Percentiles rank a stretch among this genome's conserved stretches.
Conservation (phyloP, 441 rosid species). For the Corymbia calophylla region DNA sequence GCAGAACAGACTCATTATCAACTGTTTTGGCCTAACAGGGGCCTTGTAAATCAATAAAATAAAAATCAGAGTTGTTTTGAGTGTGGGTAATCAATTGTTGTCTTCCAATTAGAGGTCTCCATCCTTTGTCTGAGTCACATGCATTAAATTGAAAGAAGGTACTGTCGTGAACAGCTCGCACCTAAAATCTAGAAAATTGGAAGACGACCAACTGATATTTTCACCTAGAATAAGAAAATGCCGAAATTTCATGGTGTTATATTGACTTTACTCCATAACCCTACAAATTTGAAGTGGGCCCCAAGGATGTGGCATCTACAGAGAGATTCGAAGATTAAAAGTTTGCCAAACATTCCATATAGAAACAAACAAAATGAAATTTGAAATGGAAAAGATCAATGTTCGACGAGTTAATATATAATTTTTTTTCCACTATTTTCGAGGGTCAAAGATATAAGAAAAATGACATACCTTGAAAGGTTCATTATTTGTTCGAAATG, state of each 20-base stretch:
- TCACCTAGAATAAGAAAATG: background rate
- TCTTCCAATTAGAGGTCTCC: background rate
- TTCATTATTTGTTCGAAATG: slow-evolving; percentile 65
- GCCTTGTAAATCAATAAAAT: background rate
- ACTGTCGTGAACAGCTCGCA: background rate
- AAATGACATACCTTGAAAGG: slow-evolving; percentile 57
- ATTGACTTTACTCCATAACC: background rate
- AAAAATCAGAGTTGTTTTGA: background rate
- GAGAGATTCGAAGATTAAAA: background rate
- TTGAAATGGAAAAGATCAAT: background rate
- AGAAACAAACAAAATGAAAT: background rate
- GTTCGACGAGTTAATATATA: background rate
- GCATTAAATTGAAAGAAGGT: background rate
- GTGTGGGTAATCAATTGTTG: background rate
- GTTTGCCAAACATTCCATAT: background rate
- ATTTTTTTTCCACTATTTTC: background rate
- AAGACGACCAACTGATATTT: background rate
- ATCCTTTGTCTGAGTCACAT: background rate
- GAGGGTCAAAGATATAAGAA: background rate
- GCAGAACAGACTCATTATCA: background rate
- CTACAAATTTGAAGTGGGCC: background rate
- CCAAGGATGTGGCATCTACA: background rate
- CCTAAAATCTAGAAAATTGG: background rate
- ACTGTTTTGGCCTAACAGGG: background rate
- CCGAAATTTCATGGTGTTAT: background rate